These are phyloP conservation scores for Lodderomyces metapsilosis DNA, from an alignment of 1,139 yeast genomes.

Conservation along the genomic window DNA sequence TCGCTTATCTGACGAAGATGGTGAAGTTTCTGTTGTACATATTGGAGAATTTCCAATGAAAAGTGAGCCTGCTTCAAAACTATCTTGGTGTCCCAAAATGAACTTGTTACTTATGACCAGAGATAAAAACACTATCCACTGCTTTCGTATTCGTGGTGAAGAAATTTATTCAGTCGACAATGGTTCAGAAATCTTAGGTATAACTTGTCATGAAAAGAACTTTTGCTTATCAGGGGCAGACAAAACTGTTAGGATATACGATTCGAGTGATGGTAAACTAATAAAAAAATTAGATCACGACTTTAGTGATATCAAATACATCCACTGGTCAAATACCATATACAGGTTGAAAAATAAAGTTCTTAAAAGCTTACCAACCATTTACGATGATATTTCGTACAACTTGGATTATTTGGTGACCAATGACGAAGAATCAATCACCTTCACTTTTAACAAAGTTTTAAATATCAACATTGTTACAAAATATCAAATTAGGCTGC, in stretches of 20 bases:
- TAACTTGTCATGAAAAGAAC: slow-evolving; percentile 34
- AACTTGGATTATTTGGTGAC: slow-evolving; percentile 26
- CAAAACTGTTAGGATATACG: slow-evolving; percentile 45
- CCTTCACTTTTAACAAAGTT: slow-evolving; percentile 33
- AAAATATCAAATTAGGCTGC: slow-evolving; percentile 15
- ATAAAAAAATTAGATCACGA: slow-evolving; percentile 22
- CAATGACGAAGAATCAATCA: slow-evolving; percentile 22
- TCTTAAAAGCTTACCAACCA: slow-evolving; percentile 27
- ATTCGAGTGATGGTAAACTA: slow-evolving; percentile 48
- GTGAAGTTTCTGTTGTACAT: slow-evolving; percentile 6
- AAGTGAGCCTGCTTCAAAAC: slow-evolving; percentile 17
- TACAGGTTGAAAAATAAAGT: slow-evolving; percentile 27
- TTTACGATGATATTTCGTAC: slow-evolving; percentile 5
- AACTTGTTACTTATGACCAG: slow-evolving; percentile 51
- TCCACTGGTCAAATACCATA: slow-evolving; percentile 23
- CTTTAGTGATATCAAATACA: slow-evolving; percentile 21
- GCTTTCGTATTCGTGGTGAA: slow-evolving; percentile 56
- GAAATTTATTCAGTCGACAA: slow-evolving; percentile 50
- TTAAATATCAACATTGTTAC: slow-evolving; percentile 24
- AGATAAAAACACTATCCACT: slow-evolving; percentile 49
- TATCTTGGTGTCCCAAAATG: slow-evolving; percentile 58
- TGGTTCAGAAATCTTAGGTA: slow-evolving; percentile 31
- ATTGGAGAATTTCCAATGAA: slow-evolving; percentile 11
- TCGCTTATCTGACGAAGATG: neutral
- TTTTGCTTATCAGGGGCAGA: slow-evolving; percentile 49